Evolutionary conservation across 805 yeast genomes (phyloP).

Genomic region (Lachancea fermentati): DNA sequence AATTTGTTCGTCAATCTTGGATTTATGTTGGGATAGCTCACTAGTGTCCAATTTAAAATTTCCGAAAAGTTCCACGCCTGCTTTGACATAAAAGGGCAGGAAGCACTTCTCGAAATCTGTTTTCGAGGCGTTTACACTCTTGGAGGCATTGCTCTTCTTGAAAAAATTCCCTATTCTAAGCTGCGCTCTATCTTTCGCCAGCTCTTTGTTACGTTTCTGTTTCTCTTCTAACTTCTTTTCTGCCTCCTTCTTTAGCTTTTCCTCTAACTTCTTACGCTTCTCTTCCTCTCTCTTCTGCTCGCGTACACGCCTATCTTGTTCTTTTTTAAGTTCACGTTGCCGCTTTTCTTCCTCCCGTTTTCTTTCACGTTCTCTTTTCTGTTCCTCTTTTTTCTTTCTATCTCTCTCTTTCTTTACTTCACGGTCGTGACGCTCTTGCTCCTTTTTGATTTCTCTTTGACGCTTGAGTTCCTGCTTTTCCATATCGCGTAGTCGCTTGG

Average conservation of each 20-base stretch:
- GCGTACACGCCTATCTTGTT: conserved; percentile 11
- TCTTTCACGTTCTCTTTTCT: conserved; percentile 20
- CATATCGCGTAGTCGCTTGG: conserved; percentile 13
- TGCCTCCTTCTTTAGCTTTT: conserved; percentile 19
- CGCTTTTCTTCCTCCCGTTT: conserved; percentile 18
- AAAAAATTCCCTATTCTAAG: conserved; percentile 35
- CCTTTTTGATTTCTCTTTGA: conserved; percentile 14
- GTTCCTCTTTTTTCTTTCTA: conserved; percentile 23
- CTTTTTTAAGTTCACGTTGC: conserved; percentile 19
- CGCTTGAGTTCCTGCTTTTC: conserved; percentile 18
- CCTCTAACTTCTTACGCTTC: conserved; percentile 23
- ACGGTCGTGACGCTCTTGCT: conserved; percentile 28
- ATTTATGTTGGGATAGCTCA: conserved; percentile 16
- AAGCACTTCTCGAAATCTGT: conserved; percentile 33
- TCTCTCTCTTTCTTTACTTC: conserved; percentile 33
- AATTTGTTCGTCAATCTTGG: conserved; percentile 7
- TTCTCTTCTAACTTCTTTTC: conserved; percentile 19
- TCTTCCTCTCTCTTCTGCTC: conserved; percentile 17
- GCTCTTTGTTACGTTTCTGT: conserved; percentile 27
- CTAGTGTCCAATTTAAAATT: conserved; percentile 6
- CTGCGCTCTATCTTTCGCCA: conserved; percentile 35
- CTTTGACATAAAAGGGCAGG: conserved; percentile 36
- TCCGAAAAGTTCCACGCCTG: conserved; percentile 26
- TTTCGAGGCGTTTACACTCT: conserved; percentile 16
- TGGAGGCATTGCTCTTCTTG: conserved; percentile 28